A percentile compares a stretch with the other conserved stretches of the same genome.
Evolutionary conservation across 2,329 filamentous ascomycete species (phyloP).

Genomic region (Fonsecaea pugnacius): DNA sequence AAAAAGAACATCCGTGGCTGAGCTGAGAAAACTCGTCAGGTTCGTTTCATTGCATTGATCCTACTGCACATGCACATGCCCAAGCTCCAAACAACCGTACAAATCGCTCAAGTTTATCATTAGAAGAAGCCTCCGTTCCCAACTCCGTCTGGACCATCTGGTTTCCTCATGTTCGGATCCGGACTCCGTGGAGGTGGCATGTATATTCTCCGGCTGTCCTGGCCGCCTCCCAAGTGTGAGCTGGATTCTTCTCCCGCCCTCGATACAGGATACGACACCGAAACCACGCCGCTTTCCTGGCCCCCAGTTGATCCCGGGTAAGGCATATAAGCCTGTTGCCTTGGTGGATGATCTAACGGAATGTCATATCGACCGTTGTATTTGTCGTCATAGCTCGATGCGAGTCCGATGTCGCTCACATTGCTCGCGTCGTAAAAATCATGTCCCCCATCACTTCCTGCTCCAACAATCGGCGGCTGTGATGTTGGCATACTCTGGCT

Average conservation of each 20-base stretch:
- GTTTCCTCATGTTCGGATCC: conserved; percentile 12
- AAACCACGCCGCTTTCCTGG: conserved; percentile 20
- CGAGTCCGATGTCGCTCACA: conserved; percentile 33
- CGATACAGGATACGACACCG: conserved; percentile 20
- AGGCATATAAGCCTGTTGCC: conserved; percentile 7
- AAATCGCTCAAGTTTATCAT: neutral
- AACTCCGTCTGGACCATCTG: conserved; percentile 8
- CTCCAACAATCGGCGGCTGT: neutral
- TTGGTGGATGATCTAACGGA: conserved; percentile 1
- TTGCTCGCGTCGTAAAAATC: conserved; percentile 21
- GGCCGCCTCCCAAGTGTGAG: conserved; percentile 7
- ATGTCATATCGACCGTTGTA: conserved; percentile 15
- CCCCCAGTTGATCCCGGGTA: conserved; percentile 15
- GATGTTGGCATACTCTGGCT: conserved; percentile 14
- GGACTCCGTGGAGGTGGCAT: conserved; percentile 27
- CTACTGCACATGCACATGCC: neutral
- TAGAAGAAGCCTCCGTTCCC: conserved; percentile 22
- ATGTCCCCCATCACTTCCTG: conserved; percentile 6
- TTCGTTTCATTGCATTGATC: conserved; percentile 9
- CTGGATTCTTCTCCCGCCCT: conserved; percentile 1
- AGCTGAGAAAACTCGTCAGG: conserved; percentile 2
- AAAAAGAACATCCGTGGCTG: neutral
- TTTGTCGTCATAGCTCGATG: conserved; percentile 31
- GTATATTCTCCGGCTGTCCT: conserved; percentile 19
- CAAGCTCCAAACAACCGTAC: neutral